phyloP scores from a whole-genome alignment of 768 basidiomycete genomes.

The Leccinum uliginosum region DNA sequence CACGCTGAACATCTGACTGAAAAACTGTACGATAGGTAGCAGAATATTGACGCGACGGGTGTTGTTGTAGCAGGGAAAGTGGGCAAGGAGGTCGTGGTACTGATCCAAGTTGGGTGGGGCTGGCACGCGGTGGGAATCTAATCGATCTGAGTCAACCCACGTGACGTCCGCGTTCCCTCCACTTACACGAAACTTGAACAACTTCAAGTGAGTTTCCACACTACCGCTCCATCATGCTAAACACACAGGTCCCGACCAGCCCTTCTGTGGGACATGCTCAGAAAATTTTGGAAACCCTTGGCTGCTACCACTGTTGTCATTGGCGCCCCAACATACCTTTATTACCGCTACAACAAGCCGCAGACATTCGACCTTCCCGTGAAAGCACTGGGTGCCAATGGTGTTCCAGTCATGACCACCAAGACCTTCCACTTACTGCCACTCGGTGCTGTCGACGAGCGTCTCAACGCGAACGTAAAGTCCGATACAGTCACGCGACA shows the following conservation, averaged over 20 bases:
- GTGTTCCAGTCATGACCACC: constrained; percentile 51
- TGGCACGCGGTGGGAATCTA: constrained; percentile 21
- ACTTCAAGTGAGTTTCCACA: not conserved
- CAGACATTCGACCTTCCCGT: constrained; percentile 60
- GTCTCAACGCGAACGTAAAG: constrained; percentile 52
- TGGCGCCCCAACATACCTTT: constrained; percentile 56
- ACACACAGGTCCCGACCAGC: not conserved
- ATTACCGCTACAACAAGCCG: constrained; percentile 43
- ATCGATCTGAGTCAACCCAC: constrained; percentile 18
- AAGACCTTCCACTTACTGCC: constrained; percentile 55
- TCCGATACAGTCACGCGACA: constrained; percentile 44
- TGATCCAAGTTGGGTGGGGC: constrained; percentile 15
- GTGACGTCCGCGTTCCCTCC: constrained; percentile 10
- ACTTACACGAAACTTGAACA: no score
- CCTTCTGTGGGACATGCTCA: constrained; percentile 43
- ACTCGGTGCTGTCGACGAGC: constrained; percentile 49
- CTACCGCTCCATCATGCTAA: not conserved
- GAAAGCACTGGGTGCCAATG: constrained; percentile 50
- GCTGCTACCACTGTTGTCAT: constrained; percentile 50
- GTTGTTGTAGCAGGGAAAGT: constrained; percentile 1
- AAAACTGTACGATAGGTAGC: not conserved
- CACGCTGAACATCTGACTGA: constrained; percentile 16
- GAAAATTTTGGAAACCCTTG: constrained; percentile 65
- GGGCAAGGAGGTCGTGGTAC: constrained; percentile 25
- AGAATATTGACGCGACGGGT: not conserved